Base-by-base conservation (phyloP, 164 flowering plant species). In the Stephania japonica region DNA sequence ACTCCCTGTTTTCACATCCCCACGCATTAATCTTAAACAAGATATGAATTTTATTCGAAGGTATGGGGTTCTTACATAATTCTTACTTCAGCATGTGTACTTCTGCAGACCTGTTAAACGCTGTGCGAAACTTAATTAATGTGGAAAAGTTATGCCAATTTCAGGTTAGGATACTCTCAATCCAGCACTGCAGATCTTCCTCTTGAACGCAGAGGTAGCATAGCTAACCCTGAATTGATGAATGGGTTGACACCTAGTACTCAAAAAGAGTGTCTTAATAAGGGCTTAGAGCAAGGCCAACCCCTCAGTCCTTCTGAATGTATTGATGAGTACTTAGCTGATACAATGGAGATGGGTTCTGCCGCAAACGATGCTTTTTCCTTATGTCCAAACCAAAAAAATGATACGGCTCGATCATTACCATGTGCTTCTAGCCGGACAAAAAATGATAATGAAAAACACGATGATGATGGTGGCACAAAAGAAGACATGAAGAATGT, bases 1-100 rank as follows among this genome's bases (percentile, higher is more conserved):
- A 27, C 86, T 84, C n/a, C 79, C 79, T 25, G 86, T 84, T 43
- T 87, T 87, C 72, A 84, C 83, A 6, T 86, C 90, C 19, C 91
- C 90, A 8, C 83, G 71, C 12, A 68, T 75, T n/a, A 81, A 79
- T 71, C 47, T 75, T 21, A 80, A 27, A 32, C 69, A 75, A 23
- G 86, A 82, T 77, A 65, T 73, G 69, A 71, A 66, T 73, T 75
- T 73, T 26, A 53, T 75, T 42, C 77, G 71, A 69, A 82, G 88
- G 88, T 85, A 70, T 64, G 19, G 25, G 19, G n/a, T 7, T 32
- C 62, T 21, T 42, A 38, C 4, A 16, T 32, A 65, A 49, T 65
- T 19, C 70, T 59, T 32, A 18, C 13, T 3, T 2, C 9, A 12
- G 2, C 56, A 38, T 70, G 65, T 47, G 11, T 5, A 65, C 9